Conservation (phyloP, 768 basidiomycete species). For the Lyophyllum decastes region DNA sequence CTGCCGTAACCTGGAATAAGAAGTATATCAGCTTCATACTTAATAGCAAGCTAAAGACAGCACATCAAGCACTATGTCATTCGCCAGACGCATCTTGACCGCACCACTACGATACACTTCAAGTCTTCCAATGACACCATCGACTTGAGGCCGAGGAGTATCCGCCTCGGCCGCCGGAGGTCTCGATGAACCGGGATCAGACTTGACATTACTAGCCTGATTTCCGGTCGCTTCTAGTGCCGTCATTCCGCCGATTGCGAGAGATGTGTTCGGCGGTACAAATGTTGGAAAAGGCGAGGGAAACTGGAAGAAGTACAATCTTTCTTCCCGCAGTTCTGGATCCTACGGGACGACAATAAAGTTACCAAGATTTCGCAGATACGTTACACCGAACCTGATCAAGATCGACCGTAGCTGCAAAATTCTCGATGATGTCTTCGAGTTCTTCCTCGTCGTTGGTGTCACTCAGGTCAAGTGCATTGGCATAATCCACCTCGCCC, state of each 20-base stretch:
- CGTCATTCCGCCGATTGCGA: constrained; percentile 25
- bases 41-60: constrained; percentile 10
- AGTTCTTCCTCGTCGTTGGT: constrained; percentile 78
- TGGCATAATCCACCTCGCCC: constrained; percentile 47
- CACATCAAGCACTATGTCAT: constrained; percentile 85
- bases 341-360: constrained; percentile 30
- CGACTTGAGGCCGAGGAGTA: constrained; percentile 39
- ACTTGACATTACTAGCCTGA: constrained; percentile 62
- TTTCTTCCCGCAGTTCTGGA: constrained; percentile 54
- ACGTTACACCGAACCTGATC: constrained; percentile 37
- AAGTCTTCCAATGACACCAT: constrained; percentile 82
- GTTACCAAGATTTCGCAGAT: not conserved
- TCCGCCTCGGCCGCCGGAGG: constrained; percentile 23
- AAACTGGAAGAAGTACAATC: constrained; percentile 89
- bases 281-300: constrained; percentile 84
- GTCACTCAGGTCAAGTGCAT: constrained; percentile 71
- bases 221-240: constrained; percentile 39
- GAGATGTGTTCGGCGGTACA: constrained; percentile 34
- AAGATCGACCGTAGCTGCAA: constrained; percentile 42
- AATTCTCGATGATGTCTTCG: constrained; percentile 78
- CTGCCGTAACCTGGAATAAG: constrained; percentile 65
- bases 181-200: constrained; percentile 33
- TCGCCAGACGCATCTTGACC: constrained; percentile 82
- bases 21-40: not conserved
- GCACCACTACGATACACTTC: constrained; percentile 85